Percentiles rank a stretch among this genome's conserved stretches.
These are phyloP conservation scores for Isatis tinctoria DNA, from an alignment of 345 rosid genomes.

Conservation along the genomic window DNA sequence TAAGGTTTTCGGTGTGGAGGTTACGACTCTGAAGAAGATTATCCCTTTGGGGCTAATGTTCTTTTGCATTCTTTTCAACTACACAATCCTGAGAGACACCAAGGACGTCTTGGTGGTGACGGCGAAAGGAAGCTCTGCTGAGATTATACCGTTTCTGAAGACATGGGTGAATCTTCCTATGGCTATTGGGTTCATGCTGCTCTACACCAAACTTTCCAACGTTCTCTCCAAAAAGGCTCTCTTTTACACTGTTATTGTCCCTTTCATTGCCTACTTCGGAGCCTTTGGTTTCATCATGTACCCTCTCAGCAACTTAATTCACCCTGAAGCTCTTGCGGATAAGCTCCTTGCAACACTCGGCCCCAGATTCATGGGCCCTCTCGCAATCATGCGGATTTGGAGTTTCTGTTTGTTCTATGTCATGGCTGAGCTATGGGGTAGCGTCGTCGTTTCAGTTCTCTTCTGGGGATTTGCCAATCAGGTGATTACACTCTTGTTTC, in stretches of 20 bases:
- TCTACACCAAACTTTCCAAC: slow-evolving; percentile 72
- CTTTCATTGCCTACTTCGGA: slow-evolving; percentile 90
- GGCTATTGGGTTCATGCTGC: slow-evolving; percentile 96
- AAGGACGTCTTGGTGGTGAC: slow-evolving; percentile 97
- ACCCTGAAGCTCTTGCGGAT: slow-evolving; percentile 82
- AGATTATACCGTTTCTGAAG: slow-evolving; percentile 92
- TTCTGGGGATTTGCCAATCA: slow-evolving; percentile 99
- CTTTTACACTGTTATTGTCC: slow-evolving; percentile 78
- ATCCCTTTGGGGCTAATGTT: slow-evolving; percentile 91
- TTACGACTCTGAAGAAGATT: slow-evolving; percentile 71
- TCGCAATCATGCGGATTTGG: slow-evolving; percentile 96
- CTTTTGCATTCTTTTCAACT: slow-evolving; percentile 90
- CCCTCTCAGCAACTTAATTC: slow-evolving; percentile 83
- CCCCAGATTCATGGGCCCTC: slow-evolving; percentile 93
- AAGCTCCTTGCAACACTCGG: slow-evolving; percentile 71
- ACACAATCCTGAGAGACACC: slow-evolving; percentile 96
- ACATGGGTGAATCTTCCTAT: slow-evolving; percentile 98
- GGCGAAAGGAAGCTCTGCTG: slow-evolving; percentile 94
- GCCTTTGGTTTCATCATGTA: slow-evolving; percentile 89
- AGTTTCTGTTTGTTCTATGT: slow-evolving; percentile 95
- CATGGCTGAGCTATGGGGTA: slow-evolving; percentile 99
- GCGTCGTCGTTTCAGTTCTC: slow-evolving; percentile 91
- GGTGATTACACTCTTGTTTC: slow-evolving; percentile 38
- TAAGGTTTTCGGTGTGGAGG: slow-evolving; percentile 68
- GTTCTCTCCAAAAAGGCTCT: slow-evolving; percentile 82